Evolutionary conservation across 2,329 filamentous ascomycete species (phyloP).

Genomic region (Chrysoporthe cubensis): DNA sequence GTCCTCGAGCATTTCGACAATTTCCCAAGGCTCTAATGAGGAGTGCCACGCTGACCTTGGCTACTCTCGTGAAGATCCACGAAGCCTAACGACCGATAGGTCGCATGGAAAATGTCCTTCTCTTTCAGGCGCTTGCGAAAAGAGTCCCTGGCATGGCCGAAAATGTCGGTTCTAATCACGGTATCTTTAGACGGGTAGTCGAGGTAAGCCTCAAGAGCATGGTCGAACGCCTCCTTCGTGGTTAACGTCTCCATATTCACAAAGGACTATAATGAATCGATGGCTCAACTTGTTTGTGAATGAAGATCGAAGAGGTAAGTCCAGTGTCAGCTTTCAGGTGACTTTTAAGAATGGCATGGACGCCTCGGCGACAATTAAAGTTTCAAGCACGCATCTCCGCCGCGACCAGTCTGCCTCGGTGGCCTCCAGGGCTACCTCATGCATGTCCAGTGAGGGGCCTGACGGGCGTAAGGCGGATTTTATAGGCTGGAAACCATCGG

Average conservation of each 20-base stretch:
- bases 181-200: not conserved
- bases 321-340: not conserved
- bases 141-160: not conserved
- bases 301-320: no score
- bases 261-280: no score
- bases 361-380: not conserved
- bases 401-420: not conserved
- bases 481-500: no score
- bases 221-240: not conserved
- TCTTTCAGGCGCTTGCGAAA: not conserved
- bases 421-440: not conserved
- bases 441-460: not conserved
- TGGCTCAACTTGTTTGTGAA: no score
- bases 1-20: not conserved
- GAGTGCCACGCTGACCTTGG: not conserved
- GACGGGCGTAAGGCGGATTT: not conserved
- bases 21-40: not conserved
- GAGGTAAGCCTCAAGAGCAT: not conserved
- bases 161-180: not conserved
- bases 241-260: no score
- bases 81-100: not conserved
- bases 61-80: not conserved
- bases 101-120: not conserved
- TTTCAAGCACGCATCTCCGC: not conserved
- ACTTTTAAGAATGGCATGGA: not conserved